Evolutionary conservation across 805 yeast species (phyloP), one percentile per base, ranked within the genome.

Genomic region (Yarrowia sp.): DNA sequence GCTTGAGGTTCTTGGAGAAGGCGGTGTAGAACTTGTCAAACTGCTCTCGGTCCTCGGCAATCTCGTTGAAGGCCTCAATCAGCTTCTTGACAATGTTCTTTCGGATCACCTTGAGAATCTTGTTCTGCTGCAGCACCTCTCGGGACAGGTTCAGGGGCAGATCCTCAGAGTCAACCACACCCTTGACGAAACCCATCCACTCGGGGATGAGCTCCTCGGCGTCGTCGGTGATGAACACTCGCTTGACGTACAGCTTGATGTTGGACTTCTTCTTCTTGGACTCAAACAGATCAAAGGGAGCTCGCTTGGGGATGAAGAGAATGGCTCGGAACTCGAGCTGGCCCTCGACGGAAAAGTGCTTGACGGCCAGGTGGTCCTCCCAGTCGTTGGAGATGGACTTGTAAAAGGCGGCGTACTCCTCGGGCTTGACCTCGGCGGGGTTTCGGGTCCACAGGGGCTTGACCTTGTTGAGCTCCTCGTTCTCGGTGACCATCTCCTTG

Each of bases 101-200:
- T 86, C 96, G 92, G 79, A 95, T 95, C 70, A 95, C 99, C 89
- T 95, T 95, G 83, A 95, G 86, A 81, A 95, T 95, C 90, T 95
- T 95, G 91, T 95, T 95, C 84, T 95, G 99, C 84, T 95, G 99
- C 78, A 95, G 86, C 89, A 96, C 89, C 84, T 95, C 99, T 90
- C 99, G 93, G 74, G 99, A 95, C 83, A 95, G 86, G 93, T 95
- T 95, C 81, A 95, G 88, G 81, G 99, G 99, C 81, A 95, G 85
- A 82, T 95, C 99, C 84, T 95, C 98, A 73, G 98, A 91, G 84
- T 95, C 99, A 70, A 95, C 99, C 80, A 95, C 99, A 88, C 99
- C 99, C 83, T 84, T 92, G 75, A 95, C 90, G 80, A 95, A 95
- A 65, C 92, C 83, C 78, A 95, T 86, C 99, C 99, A 95, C 80